Evolutionary conservation across 345 rosid genomes (phyloP).

Genomic region (Balakata baccata): DNA sequence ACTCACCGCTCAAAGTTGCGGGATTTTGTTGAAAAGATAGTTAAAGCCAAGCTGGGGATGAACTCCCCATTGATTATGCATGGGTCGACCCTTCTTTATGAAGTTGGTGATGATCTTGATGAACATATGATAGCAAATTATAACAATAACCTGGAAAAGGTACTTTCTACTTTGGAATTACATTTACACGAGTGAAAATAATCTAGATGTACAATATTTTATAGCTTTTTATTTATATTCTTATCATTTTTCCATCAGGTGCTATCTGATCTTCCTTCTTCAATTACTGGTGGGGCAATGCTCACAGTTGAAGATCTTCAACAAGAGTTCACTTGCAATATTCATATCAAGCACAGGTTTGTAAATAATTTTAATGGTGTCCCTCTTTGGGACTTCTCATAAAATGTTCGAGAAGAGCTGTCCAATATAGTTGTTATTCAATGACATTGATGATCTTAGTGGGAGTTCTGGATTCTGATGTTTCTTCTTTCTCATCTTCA

Average conservation of each 20-base stretch:
- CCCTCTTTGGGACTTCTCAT: background rate
- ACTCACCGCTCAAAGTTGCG: slow-evolving; percentile 68
- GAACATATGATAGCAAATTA: slow-evolving; percentile 67
- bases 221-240: background rate
- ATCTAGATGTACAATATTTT: background rate
- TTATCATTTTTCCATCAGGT: slow-evolving; percentile 37
- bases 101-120: slow-evolving; percentile 97
- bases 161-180: slow-evolving; percentile 10
- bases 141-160: slow-evolving; percentile 92
- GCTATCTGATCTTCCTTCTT: slow-evolving; percentile 76
- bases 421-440: background rate
- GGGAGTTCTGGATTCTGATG: background rate
- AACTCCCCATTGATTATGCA: slow-evolving; percentile 80
- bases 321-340: slow-evolving; percentile 82
- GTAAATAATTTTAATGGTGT: slow-evolving; percentile 6
- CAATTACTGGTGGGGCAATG: slow-evolving; percentile 64
- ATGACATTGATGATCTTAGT: background rate
- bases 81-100: slow-evolving; percentile 81
- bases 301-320: slow-evolving; percentile 84
- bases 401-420: background rate
- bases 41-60: slow-evolving; percentile 94
- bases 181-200: background rate
- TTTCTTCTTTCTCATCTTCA: background rate
- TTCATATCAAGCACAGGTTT: slow-evolving; percentile 89
- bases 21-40: slow-evolving; percentile 90